Conservation (phyloP, 805 yeast species). For the Yarrowia yakushimensis region DNA sequence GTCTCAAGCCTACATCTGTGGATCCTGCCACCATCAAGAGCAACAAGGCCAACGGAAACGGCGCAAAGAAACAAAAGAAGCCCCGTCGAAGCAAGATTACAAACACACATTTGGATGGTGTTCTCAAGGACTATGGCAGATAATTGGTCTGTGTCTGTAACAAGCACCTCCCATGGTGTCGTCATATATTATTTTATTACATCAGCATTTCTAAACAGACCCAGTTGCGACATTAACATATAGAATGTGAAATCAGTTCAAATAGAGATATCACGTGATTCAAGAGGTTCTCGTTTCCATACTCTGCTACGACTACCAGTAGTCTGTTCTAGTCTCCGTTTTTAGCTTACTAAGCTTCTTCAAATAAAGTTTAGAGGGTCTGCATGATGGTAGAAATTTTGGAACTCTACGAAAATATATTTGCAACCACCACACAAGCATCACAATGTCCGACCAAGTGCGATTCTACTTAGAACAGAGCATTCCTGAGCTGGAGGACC, state of each 20-base stretch:
- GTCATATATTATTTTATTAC: constrained; percentile 6
- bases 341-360: too few relatives aligned
- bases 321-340: too few relatives aligned
- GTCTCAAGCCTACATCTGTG: constrained; percentile 96
- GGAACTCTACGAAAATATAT: constrained; percentile 15
- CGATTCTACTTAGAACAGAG: constrained; percentile 61
- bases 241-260: neutral
- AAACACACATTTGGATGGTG: constrained; percentile 94
- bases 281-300: too few relatives aligned
- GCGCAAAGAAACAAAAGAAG: constrained; percentile 76
- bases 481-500: constrained; percentile 89
- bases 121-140: constrained; percentile 71
- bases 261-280: too few relatives aligned
- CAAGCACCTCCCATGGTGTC: neutral
- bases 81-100: constrained; percentile 92
- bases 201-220: too few relatives aligned
- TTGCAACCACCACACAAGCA: constrained; percentile 8
- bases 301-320: too few relatives aligned
- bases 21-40: constrained; percentile 85
- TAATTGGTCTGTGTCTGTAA: neutral
- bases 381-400: constrained; percentile 17
- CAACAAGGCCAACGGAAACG: constrained; percentile 51
- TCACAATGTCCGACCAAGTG: constrained; percentile 50
- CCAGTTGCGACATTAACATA: too few relatives aligned
- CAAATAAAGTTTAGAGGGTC: neutral